Evolutionary conservation across 352 stramenopile genomes (phyloP).

Genomic region (Phytophthora quininea): DNA sequence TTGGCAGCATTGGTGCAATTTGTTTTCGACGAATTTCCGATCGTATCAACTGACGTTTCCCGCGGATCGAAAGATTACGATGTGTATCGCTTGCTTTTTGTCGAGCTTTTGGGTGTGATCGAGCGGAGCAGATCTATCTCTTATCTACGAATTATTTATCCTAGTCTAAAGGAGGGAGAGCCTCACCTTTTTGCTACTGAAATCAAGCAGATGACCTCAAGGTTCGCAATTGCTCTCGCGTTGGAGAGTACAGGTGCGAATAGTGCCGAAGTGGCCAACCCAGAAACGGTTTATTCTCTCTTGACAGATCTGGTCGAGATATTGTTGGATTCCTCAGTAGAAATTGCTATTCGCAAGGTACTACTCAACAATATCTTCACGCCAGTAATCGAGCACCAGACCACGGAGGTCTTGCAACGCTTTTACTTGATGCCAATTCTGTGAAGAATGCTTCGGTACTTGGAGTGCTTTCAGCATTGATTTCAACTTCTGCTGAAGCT

Average conservation of each 20-base stretch:
- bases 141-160: slow-evolving; percentile 60
- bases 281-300: slow-evolving; percentile 14
- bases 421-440: slow-evolving; percentile 56
- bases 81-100: slow-evolving; percentile 61
- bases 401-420: slow-evolving; percentile 30
- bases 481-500: slow-evolving; percentile 58
- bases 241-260: neutral
- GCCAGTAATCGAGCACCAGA: slow-evolving; percentile 54
- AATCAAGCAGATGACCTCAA: slow-evolving; percentile 52
- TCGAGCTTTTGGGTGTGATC: slow-evolving; percentile 56
- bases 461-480: slow-evolving; percentile 55
- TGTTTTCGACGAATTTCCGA: slow-evolving; percentile 77
- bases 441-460: slow-evolving; percentile 45
- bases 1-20: slow-evolving; percentile 52
- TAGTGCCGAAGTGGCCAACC: neutral
- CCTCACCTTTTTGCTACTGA: slow-evolving; percentile 60
- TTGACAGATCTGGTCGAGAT: slow-evolving; percentile 45
- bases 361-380: slow-evolving; percentile 58
- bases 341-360: slow-evolving; percentile 46
- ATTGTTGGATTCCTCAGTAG: slow-evolving; percentile 46
- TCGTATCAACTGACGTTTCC: slow-evolving; percentile 72
- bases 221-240: slow-evolving; percentile 37
- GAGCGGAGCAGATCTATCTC: slow-evolving; percentile 51
- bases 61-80: slow-evolving; percentile 70
- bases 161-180: slow-evolving; percentile 66